Evolutionary conservation across 192 early-diverging fungal species (phyloP).

Genomic region (Coemansia sp.): DNA sequence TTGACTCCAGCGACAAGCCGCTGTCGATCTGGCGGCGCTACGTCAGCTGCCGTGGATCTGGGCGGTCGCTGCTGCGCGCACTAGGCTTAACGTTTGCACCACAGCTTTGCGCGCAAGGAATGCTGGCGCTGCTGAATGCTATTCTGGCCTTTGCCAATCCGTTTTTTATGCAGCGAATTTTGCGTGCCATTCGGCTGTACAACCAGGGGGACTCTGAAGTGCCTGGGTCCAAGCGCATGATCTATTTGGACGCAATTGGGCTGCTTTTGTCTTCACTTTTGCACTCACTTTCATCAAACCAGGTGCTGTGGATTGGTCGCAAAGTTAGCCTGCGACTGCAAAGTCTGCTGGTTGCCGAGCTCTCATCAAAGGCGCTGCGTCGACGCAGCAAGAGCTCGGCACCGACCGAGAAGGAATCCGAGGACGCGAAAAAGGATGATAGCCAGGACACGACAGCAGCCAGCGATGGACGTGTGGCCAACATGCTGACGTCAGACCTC

Average conservation of each 20-base stretch:
- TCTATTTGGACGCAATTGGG: slow-evolving; percentile 60
- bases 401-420: slow-evolving; percentile 22
- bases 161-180: slow-evolving; percentile 62
- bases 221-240: slow-evolving; percentile 7
- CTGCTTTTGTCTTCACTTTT: slow-evolving; percentile 57
- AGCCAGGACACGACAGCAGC: slow-evolving; percentile 41
- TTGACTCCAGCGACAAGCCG: slow-evolving; percentile 58
- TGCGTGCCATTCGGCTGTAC: slow-evolving; percentile 58
- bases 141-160: slow-evolving; percentile 55
- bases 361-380: slow-evolving; percentile 65
- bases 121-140: slow-evolving; percentile 45
- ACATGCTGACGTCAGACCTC: slow-evolving; percentile 73
- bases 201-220: neutral
- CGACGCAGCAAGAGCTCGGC: slow-evolving; percentile 56
- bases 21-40: slow-evolving; percentile 43
- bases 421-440: slow-evolving; percentile 26
- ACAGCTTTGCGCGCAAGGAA: slow-evolving; percentile 49
- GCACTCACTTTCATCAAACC: slow-evolving; percentile 58
- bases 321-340: slow-evolving; percentile 63
- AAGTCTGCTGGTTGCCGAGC: slow-evolving; percentile 64
- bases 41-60: slow-evolving; percentile 6
- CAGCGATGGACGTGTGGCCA: slow-evolving; percentile 64
- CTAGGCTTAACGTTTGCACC: slow-evolving; percentile 47
- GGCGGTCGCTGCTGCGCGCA: slow-evolving; percentile 32
- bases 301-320: slow-evolving; percentile 69